Percentiles rank a stretch among this genome's conserved stretches.
Conservation (phyloP, 495 filamentous ascomycete genomes). For the Symbiotaphrina buchneri region DNA sequence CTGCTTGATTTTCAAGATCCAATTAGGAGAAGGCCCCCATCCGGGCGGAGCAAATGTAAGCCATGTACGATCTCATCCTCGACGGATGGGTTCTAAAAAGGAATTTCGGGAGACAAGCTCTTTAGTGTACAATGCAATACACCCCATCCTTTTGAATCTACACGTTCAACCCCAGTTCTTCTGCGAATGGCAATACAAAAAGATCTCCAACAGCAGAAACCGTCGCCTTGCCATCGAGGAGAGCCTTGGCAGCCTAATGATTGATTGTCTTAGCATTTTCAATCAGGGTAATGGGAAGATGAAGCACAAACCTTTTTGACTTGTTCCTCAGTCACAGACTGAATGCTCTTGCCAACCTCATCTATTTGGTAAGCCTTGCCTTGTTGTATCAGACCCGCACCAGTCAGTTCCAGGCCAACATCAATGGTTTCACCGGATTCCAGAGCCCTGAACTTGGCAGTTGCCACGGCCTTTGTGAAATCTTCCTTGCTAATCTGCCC, state of each 20-base stretch:
- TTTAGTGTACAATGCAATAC: not conserved
- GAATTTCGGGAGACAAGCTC: too few species aligned
- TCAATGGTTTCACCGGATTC: constrained; percentile 55
- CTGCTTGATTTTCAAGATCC: too few species aligned
- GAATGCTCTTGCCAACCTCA: constrained; percentile 57
- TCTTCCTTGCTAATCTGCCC: constrained; percentile 62
- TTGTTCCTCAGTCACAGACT: constrained; percentile 58
- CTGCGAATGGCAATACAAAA: constrained; percentile 69
- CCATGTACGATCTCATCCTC: too few species aligned
- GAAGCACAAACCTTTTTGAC: constrained; percentile 73
- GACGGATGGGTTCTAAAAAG: too few species aligned
- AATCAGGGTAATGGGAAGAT: constrained; percentile 1
- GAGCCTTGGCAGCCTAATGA: constrained; percentile 52
- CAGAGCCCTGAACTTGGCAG: constrained; percentile 83
- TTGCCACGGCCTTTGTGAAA: constrained; percentile 72
- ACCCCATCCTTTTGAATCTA: constrained; percentile 17
- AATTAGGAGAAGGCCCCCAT: too few species aligned
- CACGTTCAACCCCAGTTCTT: constrained; percentile 84
- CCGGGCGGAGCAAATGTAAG: too few species aligned
- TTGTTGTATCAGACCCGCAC: constrained; percentile 54
- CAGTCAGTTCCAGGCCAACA: constrained; percentile 45
- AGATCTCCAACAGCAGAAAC: constrained; percentile 78
- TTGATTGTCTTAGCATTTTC: constrained; percentile 5
- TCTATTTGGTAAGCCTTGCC: constrained; percentile 72
- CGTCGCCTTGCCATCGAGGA: constrained; percentile 73